phyloP scores from a whole-genome alignment of 2,329 filamentous ascomycete species.

The Phialocephala subalpina region DNA sequence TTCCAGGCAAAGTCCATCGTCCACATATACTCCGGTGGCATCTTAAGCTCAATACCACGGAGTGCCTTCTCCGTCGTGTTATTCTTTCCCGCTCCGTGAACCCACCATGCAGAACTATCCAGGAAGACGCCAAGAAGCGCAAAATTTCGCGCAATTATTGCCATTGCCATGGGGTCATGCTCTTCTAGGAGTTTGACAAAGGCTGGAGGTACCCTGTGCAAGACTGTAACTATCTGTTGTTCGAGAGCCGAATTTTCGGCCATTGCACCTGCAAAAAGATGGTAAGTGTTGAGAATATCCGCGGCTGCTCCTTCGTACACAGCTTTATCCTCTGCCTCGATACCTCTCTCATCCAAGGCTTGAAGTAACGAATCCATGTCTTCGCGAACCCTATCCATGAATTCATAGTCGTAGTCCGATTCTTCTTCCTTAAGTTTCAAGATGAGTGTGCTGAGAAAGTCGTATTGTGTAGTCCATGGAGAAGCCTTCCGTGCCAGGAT shows the following conservation, averaged over 20 bases:
- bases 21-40: constrained; percentile 27
- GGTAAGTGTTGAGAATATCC: constrained; percentile 21
- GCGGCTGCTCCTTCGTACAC: constrained; percentile 17
- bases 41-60: constrained; percentile 14
- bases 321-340: neutral
- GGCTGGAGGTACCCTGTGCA: constrained; percentile 25
- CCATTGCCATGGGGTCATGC: constrained; percentile 29
- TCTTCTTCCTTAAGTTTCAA: constrained; percentile 5
- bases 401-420: neutral
- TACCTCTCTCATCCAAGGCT: constrained; percentile 1
- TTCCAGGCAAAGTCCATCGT: constrained; percentile 26
- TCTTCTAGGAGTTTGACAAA: constrained; percentile 24
- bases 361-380: constrained; percentile 17
- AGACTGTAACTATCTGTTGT: constrained; percentile 26
- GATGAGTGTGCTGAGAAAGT: neutral
- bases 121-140: constrained; percentile 23
- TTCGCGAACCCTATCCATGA: constrained; percentile 19
- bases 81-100: constrained; percentile 28
- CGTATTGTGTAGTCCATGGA: constrained; percentile 19
- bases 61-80: constrained; percentile 20
- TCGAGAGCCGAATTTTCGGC: constrained; percentile 22
- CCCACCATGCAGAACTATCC: constrained; percentile 30
- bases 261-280: constrained; percentile 13
- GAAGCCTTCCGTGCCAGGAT: constrained; percentile 9
- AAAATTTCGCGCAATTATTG: constrained; percentile 24